These are phyloP conservation scores for Sporothrix dimorphospora DNA, from an alignment of 2,329 filamentous ascomycete species.

Conservation along the genomic window DNA sequence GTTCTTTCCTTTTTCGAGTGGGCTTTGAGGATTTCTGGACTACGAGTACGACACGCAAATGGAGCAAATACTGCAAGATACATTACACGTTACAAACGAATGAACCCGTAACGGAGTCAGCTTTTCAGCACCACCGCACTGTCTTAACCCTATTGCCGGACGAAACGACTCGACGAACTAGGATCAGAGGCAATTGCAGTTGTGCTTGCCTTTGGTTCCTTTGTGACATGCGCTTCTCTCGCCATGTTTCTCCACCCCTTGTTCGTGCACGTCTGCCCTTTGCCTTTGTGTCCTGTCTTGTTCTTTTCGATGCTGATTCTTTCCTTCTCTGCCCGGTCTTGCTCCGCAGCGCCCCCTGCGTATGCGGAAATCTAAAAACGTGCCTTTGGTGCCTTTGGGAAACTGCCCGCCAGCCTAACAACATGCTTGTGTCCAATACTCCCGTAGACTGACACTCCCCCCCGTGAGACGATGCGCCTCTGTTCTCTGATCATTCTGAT, in stretches of 20 bases:
- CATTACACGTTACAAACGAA: conserved; percentile 14
- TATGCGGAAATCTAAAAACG: conserved; percentile 21
- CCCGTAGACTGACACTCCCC: conserved; percentile 9
- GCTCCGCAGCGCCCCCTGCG: conserved; percentile 10
- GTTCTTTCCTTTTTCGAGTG: not conserved
- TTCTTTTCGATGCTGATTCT: conserved; percentile 2
- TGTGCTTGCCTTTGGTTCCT: not conserved
- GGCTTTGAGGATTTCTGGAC: not conserved
- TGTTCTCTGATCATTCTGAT: conserved; percentile 14
- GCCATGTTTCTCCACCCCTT: conserved; percentile 17
- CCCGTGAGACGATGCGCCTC: conserved; percentile 21
- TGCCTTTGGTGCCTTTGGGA: conserved; percentile 6
- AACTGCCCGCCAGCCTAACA: conserved; percentile 15
- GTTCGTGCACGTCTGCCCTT: not conserved
- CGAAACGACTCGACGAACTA: conserved; percentile 10
- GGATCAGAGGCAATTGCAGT: not conserved
- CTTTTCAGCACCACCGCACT: conserved; percentile 20
- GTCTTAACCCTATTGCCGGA: not conserved
- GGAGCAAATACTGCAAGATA: not conserved
- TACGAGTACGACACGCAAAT: conserved; percentile 9
- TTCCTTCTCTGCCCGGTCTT: not conserved
- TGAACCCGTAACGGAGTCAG: conserved; percentile 7
- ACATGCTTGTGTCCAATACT: conserved; percentile 13
- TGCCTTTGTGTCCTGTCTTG: not conserved
- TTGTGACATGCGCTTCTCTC: not conserved